These are phyloP conservation scores for Diutina scorzettiae DNA, from an alignment of 1,139 yeast genomes.

Conservation along the genomic window DNA sequence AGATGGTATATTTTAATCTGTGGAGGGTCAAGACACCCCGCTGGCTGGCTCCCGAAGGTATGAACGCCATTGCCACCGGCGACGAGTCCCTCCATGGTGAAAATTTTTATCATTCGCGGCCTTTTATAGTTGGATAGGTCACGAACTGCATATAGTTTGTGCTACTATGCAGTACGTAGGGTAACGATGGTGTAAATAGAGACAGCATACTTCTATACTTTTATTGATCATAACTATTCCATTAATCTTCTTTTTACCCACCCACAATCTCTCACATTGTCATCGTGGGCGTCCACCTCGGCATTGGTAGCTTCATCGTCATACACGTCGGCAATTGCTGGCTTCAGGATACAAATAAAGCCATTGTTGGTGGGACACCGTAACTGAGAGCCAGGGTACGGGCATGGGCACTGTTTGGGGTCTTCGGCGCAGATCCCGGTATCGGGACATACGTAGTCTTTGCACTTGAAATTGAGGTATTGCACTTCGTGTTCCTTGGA, in stretches of 20 bases:
- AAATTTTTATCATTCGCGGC: no score
- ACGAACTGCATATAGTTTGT: no score
- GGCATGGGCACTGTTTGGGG: conserved; percentile 78
- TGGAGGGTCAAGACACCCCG: background rate
- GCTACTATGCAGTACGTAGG: no score
- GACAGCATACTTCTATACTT: background rate
- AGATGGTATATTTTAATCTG: conserved; percentile 4
- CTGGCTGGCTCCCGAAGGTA: conserved; percentile 1
- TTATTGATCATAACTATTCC: background rate
- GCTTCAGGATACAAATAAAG: conserved; percentile 71
- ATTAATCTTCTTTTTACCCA: conserved; percentile 42
- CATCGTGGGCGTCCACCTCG: conserved; percentile 38
- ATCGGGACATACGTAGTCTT: conserved; percentile 68
- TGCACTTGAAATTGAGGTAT: conserved; percentile 36
- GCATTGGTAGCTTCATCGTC: conserved; percentile 41
- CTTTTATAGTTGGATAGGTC: no score
- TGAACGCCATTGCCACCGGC: conserved; percentile 1
- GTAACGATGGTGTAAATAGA: no score
- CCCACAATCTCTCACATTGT: conserved; percentile 60
- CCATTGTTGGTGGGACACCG: conserved; percentile 66
- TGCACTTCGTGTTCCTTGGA: conserved; percentile 15
- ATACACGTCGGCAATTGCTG: conserved; percentile 38
- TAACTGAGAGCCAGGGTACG: conserved; percentile 72
- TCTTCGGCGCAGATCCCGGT: conserved; percentile 64
- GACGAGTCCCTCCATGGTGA: no score